phyloP scores from a whole-genome alignment of 2,329 filamentous ascomycete genomes.

The Colletotrichum horii region DNA sequence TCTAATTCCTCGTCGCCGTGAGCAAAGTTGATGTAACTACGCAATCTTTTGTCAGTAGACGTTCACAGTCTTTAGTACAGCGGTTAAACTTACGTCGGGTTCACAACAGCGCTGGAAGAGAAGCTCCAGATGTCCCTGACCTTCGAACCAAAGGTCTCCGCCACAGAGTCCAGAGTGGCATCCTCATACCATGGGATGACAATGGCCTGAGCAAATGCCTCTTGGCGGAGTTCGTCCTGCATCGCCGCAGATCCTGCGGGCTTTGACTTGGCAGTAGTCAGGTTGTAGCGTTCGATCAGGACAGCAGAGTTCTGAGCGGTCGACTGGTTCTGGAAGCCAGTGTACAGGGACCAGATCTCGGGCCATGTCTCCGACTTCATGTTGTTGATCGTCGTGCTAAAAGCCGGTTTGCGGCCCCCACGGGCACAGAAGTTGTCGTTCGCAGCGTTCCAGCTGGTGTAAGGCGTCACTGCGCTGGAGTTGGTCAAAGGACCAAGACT shows the following conservation, averaged over 20 bases:
- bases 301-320: constrained; percentile 34
- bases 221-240: constrained; percentile 36
- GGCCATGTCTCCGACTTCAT: constrained; percentile 42
- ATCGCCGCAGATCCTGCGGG: constrained; percentile 25
- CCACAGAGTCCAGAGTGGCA: constrained; percentile 35
- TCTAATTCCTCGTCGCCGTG: constrained; percentile 33
- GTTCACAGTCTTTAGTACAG: fast-evolving
- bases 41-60: neutral
- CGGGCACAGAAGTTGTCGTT: constrained; percentile 39
- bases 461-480: constrained; percentile 32
- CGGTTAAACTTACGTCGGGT: constrained; percentile 17
- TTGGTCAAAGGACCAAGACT: constrained; percentile 33
- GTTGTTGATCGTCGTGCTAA: constrained; percentile 34
- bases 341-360: constrained; percentile 41
- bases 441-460: constrained; percentile 42
- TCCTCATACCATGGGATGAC: constrained; percentile 45
- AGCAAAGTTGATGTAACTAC: constrained; percentile 35
- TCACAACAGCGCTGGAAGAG: constrained; percentile 19
- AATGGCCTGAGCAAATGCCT: constrained; percentile 35
- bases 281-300: constrained; percentile 41
- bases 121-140: constrained; percentile 33
- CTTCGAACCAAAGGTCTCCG: constrained; percentile 34
- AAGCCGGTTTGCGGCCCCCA: constrained; percentile 44
- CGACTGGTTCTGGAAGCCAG: constrained; percentile 35
- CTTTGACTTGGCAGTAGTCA: constrained; percentile 31